Percentiles rank a stretch among this genome's conserved stretches.
phyloP scores from a whole-genome alignment of 805 yeast species.

The Saturnispora dispora region DNA sequence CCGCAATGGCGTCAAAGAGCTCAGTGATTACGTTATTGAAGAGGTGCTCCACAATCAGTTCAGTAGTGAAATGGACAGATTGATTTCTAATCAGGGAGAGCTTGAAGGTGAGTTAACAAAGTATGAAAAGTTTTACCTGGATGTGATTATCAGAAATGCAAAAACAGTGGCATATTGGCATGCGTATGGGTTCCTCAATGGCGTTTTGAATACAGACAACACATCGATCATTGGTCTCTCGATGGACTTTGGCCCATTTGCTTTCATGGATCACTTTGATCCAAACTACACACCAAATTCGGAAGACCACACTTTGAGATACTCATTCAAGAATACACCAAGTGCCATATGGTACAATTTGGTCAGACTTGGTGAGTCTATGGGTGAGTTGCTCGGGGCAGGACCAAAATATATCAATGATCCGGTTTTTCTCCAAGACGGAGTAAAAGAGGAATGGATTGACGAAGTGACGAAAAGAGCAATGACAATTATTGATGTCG shows the following conservation, averaged over 20 bases:
- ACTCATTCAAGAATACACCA: slow-evolving; percentile 79
- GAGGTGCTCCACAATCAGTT: slow-evolving; percentile 37
- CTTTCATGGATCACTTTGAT: slow-evolving; percentile 78
- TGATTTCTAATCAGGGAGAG: not conserved
- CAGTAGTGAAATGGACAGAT: slow-evolving; percentile 22
- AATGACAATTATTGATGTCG: slow-evolving; percentile 49
- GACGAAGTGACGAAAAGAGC: slow-evolving; percentile 51
- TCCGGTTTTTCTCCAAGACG: slow-evolving; percentile 31
- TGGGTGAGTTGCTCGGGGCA: slow-evolving; percentile 75
- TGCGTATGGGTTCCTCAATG: slow-evolving; percentile 85
- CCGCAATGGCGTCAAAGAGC: slow-evolving; percentile 45
- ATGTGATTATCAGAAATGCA: slow-evolving; percentile 68
- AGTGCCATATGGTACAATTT: slow-evolving; percentile 90
- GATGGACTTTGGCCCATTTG: slow-evolving; percentile 92
- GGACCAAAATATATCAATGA: slow-evolving; percentile 45
- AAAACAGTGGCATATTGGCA: slow-evolving; percentile 77
- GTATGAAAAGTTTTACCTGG: slow-evolving; percentile 65
- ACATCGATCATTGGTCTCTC: slow-evolving; percentile 83
- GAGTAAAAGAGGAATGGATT: slow-evolving; percentile 41
- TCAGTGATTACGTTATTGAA: slow-evolving; percentile 66
- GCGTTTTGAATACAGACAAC: slow-evolving; percentile 91
- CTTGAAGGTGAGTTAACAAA: slow-evolving; percentile 32
- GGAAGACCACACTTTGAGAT: slow-evolving; percentile 65
- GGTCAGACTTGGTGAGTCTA: slow-evolving; percentile 70
- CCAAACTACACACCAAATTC: slow-evolving; percentile 83